A percentile compares a stretch with the other conserved stretches of the same genome.
These are phyloP conservation scores for Naganishia sp. DNA, from an alignment of 1,284 basidiomycete genomes.

Conservation along the genomic window DNA sequence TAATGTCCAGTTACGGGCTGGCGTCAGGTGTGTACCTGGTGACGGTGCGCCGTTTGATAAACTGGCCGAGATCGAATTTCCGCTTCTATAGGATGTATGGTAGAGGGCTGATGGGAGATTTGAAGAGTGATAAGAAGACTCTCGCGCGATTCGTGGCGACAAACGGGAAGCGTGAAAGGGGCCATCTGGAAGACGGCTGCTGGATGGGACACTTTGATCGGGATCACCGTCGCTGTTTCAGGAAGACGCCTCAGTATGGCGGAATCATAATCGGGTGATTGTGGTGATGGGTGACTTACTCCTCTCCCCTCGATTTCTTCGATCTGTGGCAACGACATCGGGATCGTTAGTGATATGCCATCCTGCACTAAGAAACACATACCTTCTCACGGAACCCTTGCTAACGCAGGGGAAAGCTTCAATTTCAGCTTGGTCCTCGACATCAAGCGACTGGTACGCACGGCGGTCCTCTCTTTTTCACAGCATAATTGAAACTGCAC, in stretches of 20 bases:
- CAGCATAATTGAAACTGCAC: constrained; percentile 24
- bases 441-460: not conserved
- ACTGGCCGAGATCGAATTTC: not conserved
- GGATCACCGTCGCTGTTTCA: not conserved
- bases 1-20: not conserved
- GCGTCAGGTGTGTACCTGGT: not conserved
- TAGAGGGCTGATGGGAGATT: not conserved
- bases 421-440: not conserved
- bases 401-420: not conserved
- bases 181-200: too few species aligned
- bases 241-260: not conserved
- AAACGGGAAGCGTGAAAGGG: too few species aligned
- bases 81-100: not conserved
- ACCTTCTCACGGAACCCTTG: constrained; percentile 28
- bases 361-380: not conserved
- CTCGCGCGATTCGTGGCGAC: not conserved
- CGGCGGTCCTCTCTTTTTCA: constrained; percentile 31
- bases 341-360: not conserved
- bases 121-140: not conserved
- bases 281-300: not conserved
- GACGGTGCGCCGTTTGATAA: not conserved
- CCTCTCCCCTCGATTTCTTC: constrained; percentile 9
- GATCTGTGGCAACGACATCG: not conserved
- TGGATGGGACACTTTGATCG: not conserved
- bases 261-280: not conserved